A percentile compares a stretch with the other conserved stretches of the same genome.
These are phyloP conservation scores for Artomyces pyxidatus DNA, from an alignment of 768 basidiomycete genomes.

Conservation along the genomic window DNA sequence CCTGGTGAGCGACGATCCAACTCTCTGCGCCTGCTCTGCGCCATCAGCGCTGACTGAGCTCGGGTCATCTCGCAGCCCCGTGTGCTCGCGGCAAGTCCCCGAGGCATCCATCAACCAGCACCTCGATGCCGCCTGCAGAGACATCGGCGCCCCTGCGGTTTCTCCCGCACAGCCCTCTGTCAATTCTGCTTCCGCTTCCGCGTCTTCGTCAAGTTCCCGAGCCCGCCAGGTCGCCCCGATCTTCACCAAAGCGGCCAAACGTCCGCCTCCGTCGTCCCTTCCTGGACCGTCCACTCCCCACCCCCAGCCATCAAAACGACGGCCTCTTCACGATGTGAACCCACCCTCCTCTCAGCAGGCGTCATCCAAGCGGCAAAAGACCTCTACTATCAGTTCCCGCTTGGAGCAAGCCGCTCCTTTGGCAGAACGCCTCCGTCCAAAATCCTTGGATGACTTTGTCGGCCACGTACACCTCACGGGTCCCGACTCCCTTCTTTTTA, in stretches of 20 bases:
- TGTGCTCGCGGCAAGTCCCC: slow-evolving; percentile 1
- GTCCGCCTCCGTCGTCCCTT: not conserved
- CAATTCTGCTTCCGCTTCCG: too few species aligned
- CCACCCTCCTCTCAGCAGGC: not conserved
- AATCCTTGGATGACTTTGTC: slow-evolving; percentile 53
- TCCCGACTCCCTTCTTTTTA: slow-evolving; percentile 46
- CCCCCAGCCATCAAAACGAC: not conserved
- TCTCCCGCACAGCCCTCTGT: too few species aligned
- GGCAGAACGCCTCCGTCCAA: slow-evolving; percentile 68
- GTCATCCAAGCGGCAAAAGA: not conserved
- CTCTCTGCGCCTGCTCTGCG: not conserved
- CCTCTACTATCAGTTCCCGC: not conserved
- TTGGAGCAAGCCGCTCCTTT: slow-evolving; percentile 40
- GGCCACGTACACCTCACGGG: slow-evolving; percentile 64
- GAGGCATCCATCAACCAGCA: slow-evolving; percentile 1
- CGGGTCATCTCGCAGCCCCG: not conserved
- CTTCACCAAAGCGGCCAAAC: not conserved
- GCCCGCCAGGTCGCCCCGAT: not conserved
- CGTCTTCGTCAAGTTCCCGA: too few species aligned
- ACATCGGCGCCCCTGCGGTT: not conserved
- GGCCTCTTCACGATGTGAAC: not conserved
- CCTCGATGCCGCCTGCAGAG: not conserved
- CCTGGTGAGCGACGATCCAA: not conserved
- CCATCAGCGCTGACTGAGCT: not conserved
- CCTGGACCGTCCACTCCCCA: too few species aligned